A percentile compares a stretch with the other conserved stretches of the same genome.
Conservation (phyloP, 2,329 filamentous ascomycete genomes). For the Camptophora hylomeconis region DNA sequence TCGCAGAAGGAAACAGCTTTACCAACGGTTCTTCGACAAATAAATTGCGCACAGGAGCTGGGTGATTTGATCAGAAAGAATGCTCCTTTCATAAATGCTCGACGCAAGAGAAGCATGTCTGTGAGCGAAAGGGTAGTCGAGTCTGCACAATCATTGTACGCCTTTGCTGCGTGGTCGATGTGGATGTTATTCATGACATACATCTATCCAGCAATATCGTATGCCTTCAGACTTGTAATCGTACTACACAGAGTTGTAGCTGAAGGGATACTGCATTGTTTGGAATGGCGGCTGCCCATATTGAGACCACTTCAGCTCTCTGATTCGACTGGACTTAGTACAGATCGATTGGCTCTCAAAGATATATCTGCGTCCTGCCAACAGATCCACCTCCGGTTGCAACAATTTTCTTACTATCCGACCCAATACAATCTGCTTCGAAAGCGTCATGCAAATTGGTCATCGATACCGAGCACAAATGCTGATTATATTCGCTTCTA, state of each 20-base stretch:
- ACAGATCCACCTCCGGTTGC: conserved; percentile 89
- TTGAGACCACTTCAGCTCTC: conserved; percentile 9
- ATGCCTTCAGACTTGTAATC: conserved; percentile 62
- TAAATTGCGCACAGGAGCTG: conserved; percentile 92
- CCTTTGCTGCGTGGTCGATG: conserved; percentile 14
- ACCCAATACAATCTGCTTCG: conserved; percentile 88
- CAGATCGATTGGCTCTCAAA: conserved; percentile 73
- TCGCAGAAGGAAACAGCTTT: conserved; percentile 76
- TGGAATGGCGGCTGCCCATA: conserved; percentile 59
- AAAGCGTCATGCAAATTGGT: conserved; percentile 84
- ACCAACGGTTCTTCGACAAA: conserved; percentile 72
- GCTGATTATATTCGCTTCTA: conserved; percentile 98
- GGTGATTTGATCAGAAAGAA: conserved; percentile 79
- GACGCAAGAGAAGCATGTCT: conserved; percentile 72
- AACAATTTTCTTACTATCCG: conserved; percentile 98
- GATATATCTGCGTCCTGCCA: conserved; percentile 94
- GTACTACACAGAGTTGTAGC: conserved; percentile 68
- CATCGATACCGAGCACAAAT: conserved; percentile 86
- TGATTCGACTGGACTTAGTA: conserved; percentile 30
- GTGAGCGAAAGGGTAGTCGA: conserved; percentile 91
- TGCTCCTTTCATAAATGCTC: conserved; percentile 66
- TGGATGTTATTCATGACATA: conserved; percentile 66
- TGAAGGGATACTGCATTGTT: conserved; percentile 61
- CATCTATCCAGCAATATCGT: conserved; percentile 61
- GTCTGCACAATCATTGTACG: conserved; percentile 63